Conservation (phyloP, 306 rosid species). For the Senna tora region DNA sequence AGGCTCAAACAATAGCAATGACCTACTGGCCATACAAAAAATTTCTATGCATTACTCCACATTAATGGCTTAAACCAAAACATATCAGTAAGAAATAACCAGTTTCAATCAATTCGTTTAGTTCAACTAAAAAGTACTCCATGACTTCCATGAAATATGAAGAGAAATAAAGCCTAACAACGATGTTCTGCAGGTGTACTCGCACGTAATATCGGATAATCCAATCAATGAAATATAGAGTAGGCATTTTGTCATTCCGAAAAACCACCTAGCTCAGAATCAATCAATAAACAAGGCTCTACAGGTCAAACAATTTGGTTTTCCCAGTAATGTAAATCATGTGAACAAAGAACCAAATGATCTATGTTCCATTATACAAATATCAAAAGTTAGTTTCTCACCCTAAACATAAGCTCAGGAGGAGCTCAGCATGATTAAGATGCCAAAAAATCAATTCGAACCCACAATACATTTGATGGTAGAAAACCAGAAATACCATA, state of each 20-base stretch:
- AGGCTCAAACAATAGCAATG: not conserved
- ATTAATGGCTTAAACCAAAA: not conserved
- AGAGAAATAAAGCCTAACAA: not conserved
- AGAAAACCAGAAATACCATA: too few relatives aligned
- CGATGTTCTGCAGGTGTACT: not conserved
- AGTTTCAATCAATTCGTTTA: conserved; percentile 3
- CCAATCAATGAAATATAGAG: not conserved
- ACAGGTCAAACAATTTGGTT: not conserved
- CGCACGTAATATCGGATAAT: not conserved
- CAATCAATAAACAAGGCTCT: not conserved
- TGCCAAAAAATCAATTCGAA: too few relatives aligned
- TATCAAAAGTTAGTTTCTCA: not conserved
- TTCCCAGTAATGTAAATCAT: not conserved
- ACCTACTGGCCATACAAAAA: not conserved
- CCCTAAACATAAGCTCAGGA: not conserved
- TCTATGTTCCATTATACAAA: not conserved
- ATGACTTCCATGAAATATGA: not conserved
- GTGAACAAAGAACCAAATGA: not conserved
- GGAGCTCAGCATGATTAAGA: too few relatives aligned
- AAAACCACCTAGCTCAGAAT: not conserved
- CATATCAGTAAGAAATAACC: not conserved
- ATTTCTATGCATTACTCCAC: conserved; percentile 6
- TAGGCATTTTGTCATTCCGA: not conserved
- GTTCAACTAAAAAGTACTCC: not conserved
- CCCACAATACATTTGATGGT: too few relatives aligned